phyloP scores from a whole-genome alignment of 139 green algal species.

The Monoraphidium neglectum region DNA sequence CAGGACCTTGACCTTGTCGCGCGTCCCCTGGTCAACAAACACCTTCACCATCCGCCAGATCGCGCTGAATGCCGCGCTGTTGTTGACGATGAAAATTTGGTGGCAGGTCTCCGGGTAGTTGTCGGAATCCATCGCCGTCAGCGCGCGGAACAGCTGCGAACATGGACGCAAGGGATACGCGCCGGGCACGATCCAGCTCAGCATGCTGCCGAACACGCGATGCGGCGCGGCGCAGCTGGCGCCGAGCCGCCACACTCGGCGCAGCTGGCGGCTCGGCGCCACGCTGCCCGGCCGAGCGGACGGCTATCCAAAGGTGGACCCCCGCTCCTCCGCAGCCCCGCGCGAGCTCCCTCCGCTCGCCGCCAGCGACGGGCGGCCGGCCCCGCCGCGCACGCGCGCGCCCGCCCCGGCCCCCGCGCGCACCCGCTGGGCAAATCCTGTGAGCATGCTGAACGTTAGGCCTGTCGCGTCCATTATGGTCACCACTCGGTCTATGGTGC shows the following conservation, averaged over 20 bases:
- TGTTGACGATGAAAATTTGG: conserved; percentile 29
- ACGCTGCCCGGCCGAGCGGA: no score
- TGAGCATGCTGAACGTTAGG: conserved; percentile 17
- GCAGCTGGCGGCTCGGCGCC: no score
- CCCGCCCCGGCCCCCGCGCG: not conserved
- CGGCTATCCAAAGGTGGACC: no score
- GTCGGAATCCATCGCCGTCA: conserved; percentile 29
- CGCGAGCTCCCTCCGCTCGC: no score
- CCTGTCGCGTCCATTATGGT: conserved; percentile 29
- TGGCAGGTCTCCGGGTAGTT: conserved; percentile 33
- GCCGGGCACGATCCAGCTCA: no score
- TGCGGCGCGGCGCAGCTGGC: no score
- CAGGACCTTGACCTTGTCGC: conserved; percentile 35
- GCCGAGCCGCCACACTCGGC: no score
- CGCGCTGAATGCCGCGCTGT: conserved; percentile 7
- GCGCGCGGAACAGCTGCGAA: conserved; percentile 29
- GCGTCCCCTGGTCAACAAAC: conserved; percentile 33
- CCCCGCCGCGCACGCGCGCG: no score
- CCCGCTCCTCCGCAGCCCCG: no score
- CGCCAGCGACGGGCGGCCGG: no score
- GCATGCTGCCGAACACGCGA: no score
- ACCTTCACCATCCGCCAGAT: conserved; percentile 22
- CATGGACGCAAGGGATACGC: not conserved
- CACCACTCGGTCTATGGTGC: conserved; percentile 20
- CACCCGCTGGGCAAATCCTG: conserved; percentile 33